Percentiles rank a stretch among this genome's conserved stretches.
Conservation (phyloP, 768 basidiomycete genomes). For the Favolaschia claudopus region DNA sequence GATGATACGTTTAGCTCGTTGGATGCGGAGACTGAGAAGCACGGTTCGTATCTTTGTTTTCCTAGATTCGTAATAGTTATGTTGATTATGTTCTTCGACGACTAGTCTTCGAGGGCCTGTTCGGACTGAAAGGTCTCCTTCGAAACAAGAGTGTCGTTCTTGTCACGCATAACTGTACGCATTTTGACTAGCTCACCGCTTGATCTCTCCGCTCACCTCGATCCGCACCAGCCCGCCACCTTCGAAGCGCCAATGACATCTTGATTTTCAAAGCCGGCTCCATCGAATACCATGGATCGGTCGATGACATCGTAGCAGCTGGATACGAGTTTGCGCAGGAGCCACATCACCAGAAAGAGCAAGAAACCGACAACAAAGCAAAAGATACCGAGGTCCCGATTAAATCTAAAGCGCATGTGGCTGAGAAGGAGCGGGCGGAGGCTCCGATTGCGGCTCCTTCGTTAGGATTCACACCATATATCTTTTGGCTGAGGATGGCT, state of each 20-base stretch:
- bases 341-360: neutral
- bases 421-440: slow-evolving; percentile 3
- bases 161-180: slow-evolving; percentile 2
- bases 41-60: slow-evolving; percentile 29
- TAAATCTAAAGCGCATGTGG: neutral
- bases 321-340: slow-evolving; percentile 3
- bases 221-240: slow-evolving; percentile 52
- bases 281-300: slow-evolving; percentile 64
- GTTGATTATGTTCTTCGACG: neutral
- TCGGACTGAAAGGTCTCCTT: slow-evolving; percentile 32
- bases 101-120: slow-evolving; percentile 65
- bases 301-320: slow-evolving; percentile 49
- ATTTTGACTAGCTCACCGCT: slow-evolving; percentile 40
- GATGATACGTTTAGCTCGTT: slow-evolving; percentile 70
- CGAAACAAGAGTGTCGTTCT: slow-evolving; percentile 2
- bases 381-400: neutral
- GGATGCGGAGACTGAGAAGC: slow-evolving; percentile 61
- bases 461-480: slow-evolving; percentile 5
- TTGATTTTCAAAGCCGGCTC: slow-evolving; percentile 67
- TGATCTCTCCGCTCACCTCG: too few species aligned
- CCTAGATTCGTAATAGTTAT: neutral
- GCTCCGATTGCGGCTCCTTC: neutral
- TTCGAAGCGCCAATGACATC: slow-evolving; percentile 62
- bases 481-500: slow-evolving; percentile 12
- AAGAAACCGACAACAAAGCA: neutral